Conservation (phyloP, 129 eudicot genomes). For the Helianthus annuus region HanXRQr2.0-SUNRISE NC_035448.2:95112989-95113488, state of each 20-base stretch:
- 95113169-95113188: not conserved
- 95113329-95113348: conserved; percentile 26
- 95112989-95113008: too few relatives aligned
- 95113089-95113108: not conserved
- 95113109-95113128: not conserved
- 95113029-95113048: too few relatives aligned
- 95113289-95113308: conserved; percentile 30
- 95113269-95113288: conserved; percentile 25
- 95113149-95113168: not conserved
- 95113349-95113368: conserved; percentile 18
- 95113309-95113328: conserved; percentile 33
- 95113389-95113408: conserved; percentile 1
- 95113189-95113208: not conserved
- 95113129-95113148: not conserved
- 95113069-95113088: too few relatives aligned
- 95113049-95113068: too few relatives aligned
- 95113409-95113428: conserved; percentile 42
- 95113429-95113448: conserved; percentile 67
- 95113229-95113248: not conserved
- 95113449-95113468: conserved; percentile 64
- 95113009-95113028: too few relatives aligned
- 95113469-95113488: conserved; percentile 60
- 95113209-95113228: not conserved
- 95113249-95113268: conserved; percentile 8
- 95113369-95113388: conserved; percentile 28